Evolutionary conservation across 108 stramenopile genomes (phyloP), one percentile per base, ranked within the genome.

Genomic region (Skeletonema marinoi): DNA sequence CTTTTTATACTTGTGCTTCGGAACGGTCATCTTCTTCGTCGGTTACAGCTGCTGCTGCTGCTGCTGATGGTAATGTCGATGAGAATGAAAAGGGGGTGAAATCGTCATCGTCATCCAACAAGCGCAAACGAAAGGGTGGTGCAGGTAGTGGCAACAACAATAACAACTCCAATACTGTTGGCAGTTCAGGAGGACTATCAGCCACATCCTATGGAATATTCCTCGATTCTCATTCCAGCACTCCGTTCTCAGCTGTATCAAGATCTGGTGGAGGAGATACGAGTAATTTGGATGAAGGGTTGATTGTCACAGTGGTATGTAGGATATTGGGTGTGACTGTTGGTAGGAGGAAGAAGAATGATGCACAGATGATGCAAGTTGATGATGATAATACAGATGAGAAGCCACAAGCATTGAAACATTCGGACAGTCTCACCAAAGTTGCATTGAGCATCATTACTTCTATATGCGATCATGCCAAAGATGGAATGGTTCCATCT

Each of bases 61-160:
- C 4, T 16, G n/a, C 0, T n/a, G n/a, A 4, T 63, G 7, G 1
- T 29, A 13, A 0, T 11, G 60, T 33, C 25, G 60, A 21, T 19
- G 63, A 39, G 4, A 25, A 29, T 56, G 54, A 9, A 21, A 56
- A 56, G 21, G 54, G 21, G 8, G 19, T 25, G 2, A 56, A 21
- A 56, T 25, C 25, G 25, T 25, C 25, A 25, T 25, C 54, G 1
- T n/a, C 44, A 10, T 9, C 25, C 17, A 72, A 72, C 7, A 72
- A 72, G 56, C 60, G 71, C 41, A 72, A 72, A 72, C 71, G 71
- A 39, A 72, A 72, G 36, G 74, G 65, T 19, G 65, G 51, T 42
- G 0, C 1, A 16, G 74, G 74, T 17, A 25, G 60, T 36, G 32
- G 41, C 41, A 58, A 58, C 31, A 63, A 66, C 19, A 25, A 3